These are phyloP conservation scores for Ramaria sp. DNA, from an alignment of 768 basidiomycete genomes.

Conservation along the genomic window DNA sequence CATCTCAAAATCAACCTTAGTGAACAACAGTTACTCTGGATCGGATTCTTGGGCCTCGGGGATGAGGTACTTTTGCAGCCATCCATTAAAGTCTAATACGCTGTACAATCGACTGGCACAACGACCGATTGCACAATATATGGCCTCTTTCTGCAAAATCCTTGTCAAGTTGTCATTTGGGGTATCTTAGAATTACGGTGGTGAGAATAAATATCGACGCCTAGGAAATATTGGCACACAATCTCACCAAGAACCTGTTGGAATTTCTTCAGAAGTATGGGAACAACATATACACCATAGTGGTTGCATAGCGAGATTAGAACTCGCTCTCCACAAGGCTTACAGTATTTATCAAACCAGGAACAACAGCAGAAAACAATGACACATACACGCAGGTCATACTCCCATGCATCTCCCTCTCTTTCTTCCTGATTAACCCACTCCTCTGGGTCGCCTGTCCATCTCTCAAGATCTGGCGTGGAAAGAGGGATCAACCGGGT, in stretches of 20 bases:
- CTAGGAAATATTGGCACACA: neutral
- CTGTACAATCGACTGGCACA: slow-evolving; percentile 55
- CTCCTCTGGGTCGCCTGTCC: slow-evolving; percentile 87
- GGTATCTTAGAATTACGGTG: slow-evolving; percentile 23
- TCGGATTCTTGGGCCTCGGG: slow-evolving; percentile 50
- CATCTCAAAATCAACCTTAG: neutral
- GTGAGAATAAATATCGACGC: neutral
- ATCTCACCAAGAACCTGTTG: slow-evolving; percentile 47
- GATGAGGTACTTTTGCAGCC: slow-evolving; percentile 51
- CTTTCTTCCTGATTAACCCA: slow-evolving; percentile 88
- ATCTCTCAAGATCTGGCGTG: slow-evolving; percentile 67
- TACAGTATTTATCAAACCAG: slow-evolving; percentile 6
- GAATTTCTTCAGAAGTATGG: slow-evolving; percentile 51
- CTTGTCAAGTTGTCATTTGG: slow-evolving; percentile 39
- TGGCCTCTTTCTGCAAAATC: slow-evolving; percentile 71
- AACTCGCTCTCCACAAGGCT: slow-evolving; percentile 94
- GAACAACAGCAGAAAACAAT: neutral
- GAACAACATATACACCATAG: slow-evolving; percentile 58
- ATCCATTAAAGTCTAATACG: slow-evolving; percentile 55
- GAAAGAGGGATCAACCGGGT: slow-evolving; percentile 80
- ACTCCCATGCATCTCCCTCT: slow-evolving; percentile 90
- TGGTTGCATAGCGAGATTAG: slow-evolving; percentile 67
- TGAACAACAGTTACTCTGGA: slow-evolving; percentile 34
- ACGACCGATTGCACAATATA: slow-evolving; percentile 85
- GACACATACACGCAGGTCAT: slow-evolving; percentile 66